Percentiles rank a stretch among this genome's conserved stretches.
Conservation (phyloP, 805 yeast species). For the Wickerhamomyces sydowiorum region DNA sequence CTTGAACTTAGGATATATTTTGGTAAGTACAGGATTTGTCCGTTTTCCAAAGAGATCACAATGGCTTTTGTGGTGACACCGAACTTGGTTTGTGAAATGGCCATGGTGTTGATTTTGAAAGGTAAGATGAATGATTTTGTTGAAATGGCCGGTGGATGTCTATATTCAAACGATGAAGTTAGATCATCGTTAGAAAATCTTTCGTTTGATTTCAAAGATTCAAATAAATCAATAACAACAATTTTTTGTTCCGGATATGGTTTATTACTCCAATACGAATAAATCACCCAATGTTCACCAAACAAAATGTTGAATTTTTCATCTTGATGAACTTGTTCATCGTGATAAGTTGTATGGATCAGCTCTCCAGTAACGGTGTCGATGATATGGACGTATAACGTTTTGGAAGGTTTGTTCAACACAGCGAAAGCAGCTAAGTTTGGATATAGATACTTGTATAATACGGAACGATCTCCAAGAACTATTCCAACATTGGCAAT, state of each 20-base stretch:
- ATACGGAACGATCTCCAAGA: slow-evolving; percentile 61
- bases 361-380: slow-evolving; percentile 69
- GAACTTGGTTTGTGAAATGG: slow-evolving; percentile 50
- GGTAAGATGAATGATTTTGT: slow-evolving; percentile 61
- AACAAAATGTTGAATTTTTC: slow-evolving; percentile 45
- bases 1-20: slow-evolving; percentile 63
- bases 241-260: slow-evolving; percentile 53
- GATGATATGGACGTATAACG: slow-evolving; percentile 45
- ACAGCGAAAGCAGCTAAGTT: slow-evolving; percentile 52
- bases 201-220: slow-evolving; percentile 49
- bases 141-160: slow-evolving; percentile 40
- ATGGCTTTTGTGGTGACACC: slow-evolving; percentile 69
- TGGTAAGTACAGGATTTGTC: slow-evolving; percentile 67
- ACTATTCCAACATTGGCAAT: slow-evolving; percentile 63
- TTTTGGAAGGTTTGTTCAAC: slow-evolving; percentile 20
- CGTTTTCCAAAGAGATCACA: slow-evolving; percentile 49
- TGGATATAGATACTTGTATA: slow-evolving; percentile 82
- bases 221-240: slow-evolving; percentile 74
- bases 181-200: slow-evolving; percentile 25
- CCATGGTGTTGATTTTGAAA: slow-evolving; percentile 44
- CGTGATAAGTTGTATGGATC: slow-evolving; percentile 38
- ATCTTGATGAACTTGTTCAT: slow-evolving; percentile 35
- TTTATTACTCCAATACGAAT: slow-evolving; percentile 48
- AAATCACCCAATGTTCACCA: slow-evolving; percentile 83
- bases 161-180: slow-evolving; percentile 28